Evolutionary conservation across 2,329 filamentous ascomycete species (phyloP).

Genomic region (Colletotrichum coccodes): DNA sequence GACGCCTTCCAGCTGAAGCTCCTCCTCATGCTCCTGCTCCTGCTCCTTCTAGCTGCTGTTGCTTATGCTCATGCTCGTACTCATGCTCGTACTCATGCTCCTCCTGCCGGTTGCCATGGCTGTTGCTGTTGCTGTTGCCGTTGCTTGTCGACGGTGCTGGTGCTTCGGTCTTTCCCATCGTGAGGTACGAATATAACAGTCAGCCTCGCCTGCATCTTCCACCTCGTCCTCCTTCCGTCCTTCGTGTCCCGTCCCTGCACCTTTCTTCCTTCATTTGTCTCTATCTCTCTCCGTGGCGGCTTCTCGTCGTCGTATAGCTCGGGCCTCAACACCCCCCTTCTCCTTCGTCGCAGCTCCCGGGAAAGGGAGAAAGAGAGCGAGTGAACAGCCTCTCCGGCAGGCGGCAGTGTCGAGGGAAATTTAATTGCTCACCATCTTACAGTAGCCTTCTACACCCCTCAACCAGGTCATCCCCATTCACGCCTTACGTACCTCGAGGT

Average conservation of each 20-base stretch:
- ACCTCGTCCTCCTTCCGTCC: slow-evolving; percentile 1
- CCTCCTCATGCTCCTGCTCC: neutral
- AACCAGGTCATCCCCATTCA: neutral
- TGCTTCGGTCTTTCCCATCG: slow-evolving; percentile 4
- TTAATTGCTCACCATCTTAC: neutral
- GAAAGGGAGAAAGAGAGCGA: neutral
- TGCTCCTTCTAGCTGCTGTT: neutral
- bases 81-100: neutral
- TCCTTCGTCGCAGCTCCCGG: neutral
- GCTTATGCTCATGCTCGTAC: neutral
- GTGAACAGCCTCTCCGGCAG: slow-evolving; percentile 12
- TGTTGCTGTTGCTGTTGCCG: too few species aligned
- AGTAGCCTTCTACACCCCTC: slow-evolving; percentile 1
- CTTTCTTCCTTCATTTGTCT: slow-evolving; percentile 15
- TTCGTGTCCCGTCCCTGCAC: slow-evolving; percentile 2
- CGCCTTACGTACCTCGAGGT: neutral
- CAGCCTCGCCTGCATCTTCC: neutral
- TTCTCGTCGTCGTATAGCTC: neutral
- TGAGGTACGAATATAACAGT: slow-evolving; percentile 17
- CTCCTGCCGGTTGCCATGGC: neutral
- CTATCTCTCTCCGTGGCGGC: slow-evolving; percentile 1
- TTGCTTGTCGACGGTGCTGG: too few species aligned
- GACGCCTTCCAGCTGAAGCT: neutral
- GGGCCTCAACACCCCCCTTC: neutral
- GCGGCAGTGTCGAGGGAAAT: slow-evolving; percentile 26